Conservation (phyloP, 495 filamentous ascomycete genomes). For the Choiromyces venosus region DNA sequence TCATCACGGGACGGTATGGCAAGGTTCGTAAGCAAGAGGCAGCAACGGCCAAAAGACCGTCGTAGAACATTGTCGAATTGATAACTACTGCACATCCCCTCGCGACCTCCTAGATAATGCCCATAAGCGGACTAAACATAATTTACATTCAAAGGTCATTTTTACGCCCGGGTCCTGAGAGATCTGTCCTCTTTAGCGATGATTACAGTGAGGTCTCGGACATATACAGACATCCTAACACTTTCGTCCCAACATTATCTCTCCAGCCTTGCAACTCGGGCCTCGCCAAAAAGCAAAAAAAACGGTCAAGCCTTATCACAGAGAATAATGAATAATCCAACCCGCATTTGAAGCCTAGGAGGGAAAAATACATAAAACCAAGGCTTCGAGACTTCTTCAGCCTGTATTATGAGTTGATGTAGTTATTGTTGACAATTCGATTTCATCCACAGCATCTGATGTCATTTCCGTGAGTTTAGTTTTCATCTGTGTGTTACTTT, state of each 20-base stretch:
- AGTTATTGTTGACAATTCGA: background rate
- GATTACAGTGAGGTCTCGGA: background rate
- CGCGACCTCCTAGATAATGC: background rate
- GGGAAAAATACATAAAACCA: background rate
- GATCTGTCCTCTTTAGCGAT: background rate
- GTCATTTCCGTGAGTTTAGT: background rate
- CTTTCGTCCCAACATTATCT: background rate
- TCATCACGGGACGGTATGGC: background rate
- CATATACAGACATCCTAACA: background rate
- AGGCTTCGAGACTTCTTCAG: background rate
- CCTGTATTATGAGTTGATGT: background rate
- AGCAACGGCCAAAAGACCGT: background rate
- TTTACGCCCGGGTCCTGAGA: background rate
- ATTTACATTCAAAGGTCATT: background rate
- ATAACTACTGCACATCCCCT: background rate
- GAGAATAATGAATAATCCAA: background rate
- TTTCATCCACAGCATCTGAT: background rate
- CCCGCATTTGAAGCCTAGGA: background rate
- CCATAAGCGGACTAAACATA: background rate
- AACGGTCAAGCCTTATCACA: background rate
- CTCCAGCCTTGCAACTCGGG: background rate
- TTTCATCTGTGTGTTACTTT: background rate
- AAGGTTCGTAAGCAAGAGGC: background rate
- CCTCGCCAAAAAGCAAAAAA: background rate
- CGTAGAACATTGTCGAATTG: background rate